A percentile compares a stretch with the other conserved stretches of the same genome.
Evolutionary conservation across 1,139 yeast species (phyloP).

Genomic region (Wickerhamiella infanticola): DNA sequence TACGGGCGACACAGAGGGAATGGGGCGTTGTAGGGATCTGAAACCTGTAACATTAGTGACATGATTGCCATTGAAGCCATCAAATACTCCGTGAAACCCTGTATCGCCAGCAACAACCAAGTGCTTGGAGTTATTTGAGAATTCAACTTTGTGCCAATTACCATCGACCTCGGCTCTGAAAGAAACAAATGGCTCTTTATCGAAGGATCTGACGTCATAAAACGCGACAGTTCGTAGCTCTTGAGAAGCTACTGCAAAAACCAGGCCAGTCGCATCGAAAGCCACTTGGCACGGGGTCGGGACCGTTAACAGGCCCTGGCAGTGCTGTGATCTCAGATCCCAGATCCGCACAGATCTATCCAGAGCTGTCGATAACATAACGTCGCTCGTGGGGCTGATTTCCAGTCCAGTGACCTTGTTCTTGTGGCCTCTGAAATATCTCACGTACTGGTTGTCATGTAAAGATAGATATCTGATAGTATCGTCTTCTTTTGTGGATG

Average conservation of each 20-base stretch:
- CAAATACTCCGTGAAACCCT: slow-evolving; percentile 42
- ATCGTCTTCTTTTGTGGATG: slow-evolving; percentile 66
- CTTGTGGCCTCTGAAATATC: slow-evolving; percentile 81
- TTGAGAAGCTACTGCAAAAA: slow-evolving; percentile 56
- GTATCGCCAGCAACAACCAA: slow-evolving; percentile 50
- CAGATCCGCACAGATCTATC: slow-evolving; percentile 77
- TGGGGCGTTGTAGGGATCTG: slow-evolving; percentile 24
- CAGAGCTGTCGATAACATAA: slow-evolving; percentile 50
- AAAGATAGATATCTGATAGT: slow-evolving; percentile 50
- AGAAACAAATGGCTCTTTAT: slow-evolving; percentile 37
- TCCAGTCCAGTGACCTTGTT: slow-evolving; percentile 57
- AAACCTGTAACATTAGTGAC: slow-evolving; percentile 39
- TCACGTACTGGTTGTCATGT: slow-evolving; percentile 60
- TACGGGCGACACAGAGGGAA: slow-evolving; percentile 25
- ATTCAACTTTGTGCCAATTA: slow-evolving; percentile 55
- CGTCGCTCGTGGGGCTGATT: slow-evolving; percentile 57
- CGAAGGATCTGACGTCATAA: slow-evolving; percentile 44
- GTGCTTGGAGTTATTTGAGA: slow-evolving; percentile 66
- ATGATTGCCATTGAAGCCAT: slow-evolving; percentile 53
- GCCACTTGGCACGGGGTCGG: slow-evolving; percentile 35
- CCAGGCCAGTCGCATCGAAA: slow-evolving; percentile 71
- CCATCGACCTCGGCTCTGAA: slow-evolving; percentile 29
- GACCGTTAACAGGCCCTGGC: slow-evolving; percentile 41
- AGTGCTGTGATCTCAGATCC: slow-evolving; percentile 51
- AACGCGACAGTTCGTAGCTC: slow-evolving; percentile 36